Evolutionary conservation across 345 rosid genomes (phyloP), one percentile per base, ranked within the genome.

Genomic region (Brassica nigra): DNA sequence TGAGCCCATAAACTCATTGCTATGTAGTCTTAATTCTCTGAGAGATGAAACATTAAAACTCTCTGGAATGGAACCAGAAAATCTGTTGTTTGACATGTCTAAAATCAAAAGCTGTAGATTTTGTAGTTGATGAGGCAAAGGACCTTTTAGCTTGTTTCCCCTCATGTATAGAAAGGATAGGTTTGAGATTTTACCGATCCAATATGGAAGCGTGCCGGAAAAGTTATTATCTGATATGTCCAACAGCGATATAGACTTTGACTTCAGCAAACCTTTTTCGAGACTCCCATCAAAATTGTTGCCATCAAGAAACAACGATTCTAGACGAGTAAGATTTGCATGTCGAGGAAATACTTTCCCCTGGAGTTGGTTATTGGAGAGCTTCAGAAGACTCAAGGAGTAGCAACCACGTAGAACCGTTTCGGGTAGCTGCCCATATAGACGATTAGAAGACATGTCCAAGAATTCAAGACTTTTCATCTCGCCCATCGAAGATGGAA

Each of bases 371-470:
- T 64, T 64, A 10, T 33, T 33, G 27, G 68, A 33, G 68, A 64
- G 68, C 75, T n/a, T 70, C 4, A 77, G 62, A 12, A 62, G 0
- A 2, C 0, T 0, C 62, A 77, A 0, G 4, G 39, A 30, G 34
- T 29, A 16, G 55, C 63, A 77, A 6, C 63, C 8, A 27, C 34
- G 36, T 10, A 52, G 12, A 12, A 77, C 23, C 0, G 16, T 0
- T 34, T 33, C 12, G 55, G 81, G 71, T 30, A 78, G 68, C 23
- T 63, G 30, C 0, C 71, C 76, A 6, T 4, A 47, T 3, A 78
- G 10, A 68, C 16, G 9, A 3, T 78, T 78, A 7, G 36, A 52
- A 1, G 71, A 78, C 76, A 70, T 8, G 18, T 77, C 81, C 12
- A 77, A 63, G 6, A 0, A 0, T 0, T 2, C 0, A 36, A 77